Conservation (phyloP, 208 protist species). For the Leptomonas seymouri region DNA sequence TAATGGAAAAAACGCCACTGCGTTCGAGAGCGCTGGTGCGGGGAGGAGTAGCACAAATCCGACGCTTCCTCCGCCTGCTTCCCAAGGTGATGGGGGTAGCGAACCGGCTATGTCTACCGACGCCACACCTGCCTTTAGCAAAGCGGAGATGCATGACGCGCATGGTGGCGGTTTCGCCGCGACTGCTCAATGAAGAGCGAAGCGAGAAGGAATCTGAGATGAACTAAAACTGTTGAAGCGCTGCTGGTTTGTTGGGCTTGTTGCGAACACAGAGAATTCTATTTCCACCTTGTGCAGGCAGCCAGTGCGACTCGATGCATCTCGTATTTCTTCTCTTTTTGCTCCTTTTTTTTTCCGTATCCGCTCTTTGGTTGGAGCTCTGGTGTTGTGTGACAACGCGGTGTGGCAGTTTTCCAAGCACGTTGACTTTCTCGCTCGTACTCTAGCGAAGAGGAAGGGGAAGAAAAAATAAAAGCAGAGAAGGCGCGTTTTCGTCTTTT, state of each 20-base stretch:
- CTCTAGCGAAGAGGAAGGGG: not conserved
- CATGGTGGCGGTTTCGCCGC: not conserved
- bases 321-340: too few species aligned
- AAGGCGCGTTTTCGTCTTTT: too few species aligned
- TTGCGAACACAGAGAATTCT: too few species aligned
- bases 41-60: not conserved
- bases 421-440: not conserved
- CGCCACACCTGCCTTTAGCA: constrained; percentile 11
- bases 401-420: not conserved
- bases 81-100: not conserved
- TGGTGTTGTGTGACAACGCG: not conserved
- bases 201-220: not conserved
- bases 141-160: not conserved
- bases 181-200: not conserved
- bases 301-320: too few species aligned
- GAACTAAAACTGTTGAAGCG: not conserved
- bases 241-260: too few species aligned
- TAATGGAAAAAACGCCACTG: not conserved
- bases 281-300: too few species aligned
- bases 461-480: too few species aligned
- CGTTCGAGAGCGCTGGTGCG: constrained; percentile 3
- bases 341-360: not conserved
- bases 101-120: not conserved
- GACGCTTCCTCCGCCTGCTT: not conserved
- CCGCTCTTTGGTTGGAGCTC: not conserved